Evolutionary conservation across 2,329 filamentous ascomycete genomes (phyloP), one percentile per base, ranked within the genome.

Genomic region (Calonectria pseudoreteaudii): DNA sequence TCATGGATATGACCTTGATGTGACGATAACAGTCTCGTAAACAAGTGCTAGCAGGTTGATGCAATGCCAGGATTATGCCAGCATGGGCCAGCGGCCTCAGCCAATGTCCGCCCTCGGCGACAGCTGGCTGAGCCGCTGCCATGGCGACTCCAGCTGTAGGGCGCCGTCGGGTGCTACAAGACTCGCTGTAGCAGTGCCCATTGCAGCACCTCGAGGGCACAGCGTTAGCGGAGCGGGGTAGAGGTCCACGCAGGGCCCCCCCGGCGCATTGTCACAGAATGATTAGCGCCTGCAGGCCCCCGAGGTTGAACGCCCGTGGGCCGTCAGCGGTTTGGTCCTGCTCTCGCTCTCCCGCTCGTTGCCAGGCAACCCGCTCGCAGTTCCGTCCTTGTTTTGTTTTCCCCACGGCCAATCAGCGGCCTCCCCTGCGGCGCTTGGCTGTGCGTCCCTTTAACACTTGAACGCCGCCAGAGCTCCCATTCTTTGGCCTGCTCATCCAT

Each of bases 391-490:
- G 82, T 82, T 62, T 83, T 83, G 80, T 81, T 82, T 83, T 83
- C 79, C 71, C 74, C 56, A 68, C 71, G 47, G 77, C 82, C 82
- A 83, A 83, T 83, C 74, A 79, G 68, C 67, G 65, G 44, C 68
- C 56, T 72, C 70, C 60, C 73, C 76, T 69, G 70, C 68, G 66
- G 64, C 70, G 66, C 67, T 76, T 71, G 72, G 36, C 60, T 74
- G 74, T 73, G 73, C 75, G 80, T 82, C 75, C 81, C 81, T 82
- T 82, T 82, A 82, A 82, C 81, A 80, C 81, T 76, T 77, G 77
- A 80, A 78, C 77, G 69, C 74, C 80, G 80, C 79, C 78, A 72
- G 71, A 76, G 72, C 74, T 72, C 71, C 70, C 66, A 47, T 52
- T 70, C 75, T 78, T 71, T 74, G 70, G 73, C 76, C 70, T 77